phyloP scores from a whole-genome alignment of 371 early-diverging fungal genomes.

The Rhizopus arrhizus region DNA sequence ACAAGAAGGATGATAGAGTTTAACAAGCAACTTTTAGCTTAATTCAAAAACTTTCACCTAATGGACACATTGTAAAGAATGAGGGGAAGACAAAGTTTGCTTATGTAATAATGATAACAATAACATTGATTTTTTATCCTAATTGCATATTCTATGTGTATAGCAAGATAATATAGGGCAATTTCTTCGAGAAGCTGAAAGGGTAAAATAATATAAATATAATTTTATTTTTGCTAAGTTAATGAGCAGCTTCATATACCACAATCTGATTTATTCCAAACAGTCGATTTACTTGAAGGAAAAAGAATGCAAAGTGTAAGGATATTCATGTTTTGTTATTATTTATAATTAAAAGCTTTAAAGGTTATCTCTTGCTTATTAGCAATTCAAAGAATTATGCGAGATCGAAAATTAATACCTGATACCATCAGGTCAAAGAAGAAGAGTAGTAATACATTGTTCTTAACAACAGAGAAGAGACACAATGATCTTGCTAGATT shows the following conservation, averaged over 20 bases:
- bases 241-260: slow-evolving; percentile 68
- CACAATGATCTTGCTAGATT: background rate
- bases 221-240: background rate
- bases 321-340: background rate
- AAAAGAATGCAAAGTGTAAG: slow-evolving; percentile 83
- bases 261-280: slow-evolving; percentile 87
- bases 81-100: slow-evolving; percentile 28
- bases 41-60: slow-evolving; percentile 22
- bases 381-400: slow-evolving; percentile 25
- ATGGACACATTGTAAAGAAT: slow-evolving; percentile 22
- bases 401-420: slow-evolving; percentile 22
- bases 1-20: background rate
- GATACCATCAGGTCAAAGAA: background rate
- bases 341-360: background rate
- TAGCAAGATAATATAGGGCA: slow-evolving; percentile 84
- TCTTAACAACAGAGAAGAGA: background rate
- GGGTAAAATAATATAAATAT: slow-evolving; percentile 26
- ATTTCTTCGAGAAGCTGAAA: slow-evolving; percentile 64
- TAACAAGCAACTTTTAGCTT: slow-evolving; percentile 10
- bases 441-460: background rate
- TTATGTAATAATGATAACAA: slow-evolving; percentile 13
- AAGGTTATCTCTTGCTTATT: slow-evolving; percentile 22
- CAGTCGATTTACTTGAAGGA: slow-evolving; percentile 89
- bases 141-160: background rate
- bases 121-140: background rate